phyloP scores from a whole-genome alignment of 257 asterid species.

The Thymus quinquecostatus region DNA sequence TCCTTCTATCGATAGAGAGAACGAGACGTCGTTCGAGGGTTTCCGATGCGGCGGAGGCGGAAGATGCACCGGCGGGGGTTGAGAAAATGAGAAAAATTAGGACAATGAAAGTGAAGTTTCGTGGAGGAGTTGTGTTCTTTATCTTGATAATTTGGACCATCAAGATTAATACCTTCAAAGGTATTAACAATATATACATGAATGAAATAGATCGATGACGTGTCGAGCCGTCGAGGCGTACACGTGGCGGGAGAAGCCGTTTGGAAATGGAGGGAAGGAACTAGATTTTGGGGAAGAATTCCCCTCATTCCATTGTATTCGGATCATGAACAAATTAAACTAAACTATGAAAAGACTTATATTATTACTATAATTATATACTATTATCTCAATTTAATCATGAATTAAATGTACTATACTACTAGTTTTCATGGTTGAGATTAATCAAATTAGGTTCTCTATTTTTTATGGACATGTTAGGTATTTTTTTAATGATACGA shows the following conservation, averaged over 20 bases:
- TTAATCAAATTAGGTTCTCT: neutral
- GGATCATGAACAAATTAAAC: slow-evolving; percentile 1
- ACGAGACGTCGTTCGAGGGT: neutral
- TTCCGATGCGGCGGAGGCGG: slow-evolving; percentile 10
- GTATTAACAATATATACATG: neutral
- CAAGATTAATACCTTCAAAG: neutral
- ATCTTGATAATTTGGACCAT: slow-evolving; percentile 7
- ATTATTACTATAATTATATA: neutral
- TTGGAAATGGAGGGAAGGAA: neutral
- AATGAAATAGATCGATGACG: neutral
- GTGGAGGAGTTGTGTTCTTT: neutral
- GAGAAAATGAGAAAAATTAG: neutral
- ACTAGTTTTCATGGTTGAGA: neutral
- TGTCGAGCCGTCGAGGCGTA: neutral
- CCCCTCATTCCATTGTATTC: slow-evolving; percentile 26
- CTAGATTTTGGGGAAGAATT: slow-evolving; percentile 25
- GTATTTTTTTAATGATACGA: no score
- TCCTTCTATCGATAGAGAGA: slow-evolving; percentile 6
- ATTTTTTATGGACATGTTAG: neutral
- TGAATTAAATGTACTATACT: no score
- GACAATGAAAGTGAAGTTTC: neutral
- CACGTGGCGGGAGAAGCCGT: neutral
- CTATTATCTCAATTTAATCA: no score
- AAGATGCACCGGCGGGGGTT: neutral
- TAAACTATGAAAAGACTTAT: neutral